phyloP scores from a whole-genome alignment of 1,284 basidiomycete genomes.

The Ceratobasidium sp. region DNA sequence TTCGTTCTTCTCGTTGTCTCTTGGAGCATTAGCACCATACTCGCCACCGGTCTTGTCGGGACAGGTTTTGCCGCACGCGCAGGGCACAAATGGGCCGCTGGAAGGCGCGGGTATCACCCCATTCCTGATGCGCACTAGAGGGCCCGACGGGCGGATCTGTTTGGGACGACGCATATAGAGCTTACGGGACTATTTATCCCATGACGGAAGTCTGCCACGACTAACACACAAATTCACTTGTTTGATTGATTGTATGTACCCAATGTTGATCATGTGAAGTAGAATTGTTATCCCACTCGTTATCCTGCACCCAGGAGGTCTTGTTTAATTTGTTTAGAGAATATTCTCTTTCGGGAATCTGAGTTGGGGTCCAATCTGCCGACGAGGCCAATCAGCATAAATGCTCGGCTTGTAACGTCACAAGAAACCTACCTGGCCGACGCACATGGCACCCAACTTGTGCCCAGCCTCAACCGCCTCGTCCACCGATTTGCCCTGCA shows the following conservation, averaged over 20 bases:
- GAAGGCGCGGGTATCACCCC: conserved; percentile 41
- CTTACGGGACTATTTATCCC: neutral
- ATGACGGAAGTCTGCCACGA: neutral
- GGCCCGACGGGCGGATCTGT: neutral
- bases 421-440: conserved; percentile 74
- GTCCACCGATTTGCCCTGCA: conserved; percentile 83
- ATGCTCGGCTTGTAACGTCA: neutral
- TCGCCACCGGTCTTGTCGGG: conserved; percentile 46
- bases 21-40: conserved; percentile 39
- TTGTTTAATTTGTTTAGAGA: conserved; percentile 59
- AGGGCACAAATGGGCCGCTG: conserved; percentile 46
- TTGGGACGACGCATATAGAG: neutral
- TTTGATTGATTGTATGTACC: neutral
- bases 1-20: conserved; percentile 45
- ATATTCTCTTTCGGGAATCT: conserved; percentile 81
- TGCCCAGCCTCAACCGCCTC: conserved; percentile 90
- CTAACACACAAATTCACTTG: neutral
- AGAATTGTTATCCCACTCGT: conserved; percentile 3
- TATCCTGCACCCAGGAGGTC: neutral
- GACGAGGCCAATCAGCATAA: neutral
- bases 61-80: conserved; percentile 49
- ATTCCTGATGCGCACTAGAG: conserved; percentile 42
- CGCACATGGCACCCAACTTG: conserved; percentile 89
- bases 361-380: conserved; percentile 78
- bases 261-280: neutral